Base-by-base conservation (phyloP, 345 rosid genomes). In the Clarkia xantiana region DNA sequence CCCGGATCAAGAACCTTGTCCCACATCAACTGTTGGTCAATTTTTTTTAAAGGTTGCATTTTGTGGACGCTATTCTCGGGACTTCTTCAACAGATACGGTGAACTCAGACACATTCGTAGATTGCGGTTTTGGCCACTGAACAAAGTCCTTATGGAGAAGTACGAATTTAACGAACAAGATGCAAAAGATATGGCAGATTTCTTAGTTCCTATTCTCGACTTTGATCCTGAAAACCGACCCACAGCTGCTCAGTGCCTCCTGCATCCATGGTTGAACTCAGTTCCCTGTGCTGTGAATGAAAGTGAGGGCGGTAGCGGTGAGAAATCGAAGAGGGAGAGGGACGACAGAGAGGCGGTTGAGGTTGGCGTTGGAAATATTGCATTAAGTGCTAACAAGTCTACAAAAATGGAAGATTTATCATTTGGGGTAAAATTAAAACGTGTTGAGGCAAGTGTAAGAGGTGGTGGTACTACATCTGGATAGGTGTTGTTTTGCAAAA, bases 201-300 rank as follows among this genome's bases (percentile, higher is more conserved):
- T 82, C 67, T 53, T 82, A 58, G 56, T 76, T 49, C 75, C 86
- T 19, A 76, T 82, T 40, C 83, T 78, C 45, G 82, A 79, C 66
- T 82, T 82, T 71, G 75, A 76, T 19, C 81, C 83, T 18, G 91
- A 82, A 66, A 78, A 72, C 46, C 77, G 81, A 34, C 86, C 86
- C 9, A 74, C 76, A 41, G 86, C 90, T 42, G 76, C 81, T 39
- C 76, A 78, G 63, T 74, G 81, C 62, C 86, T 78, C 59, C 71
- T 68, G 64, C 91, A 78, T 62, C 82, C 77, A 29, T 82, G 81
- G 83, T 52, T 79, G 15, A 74, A 51, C 58, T 58, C 78, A 9
- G 79, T 72, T 13, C 81, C 81, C 34, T 54, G 47, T 46, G 45
- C 70, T 42, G 47, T 62, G 34, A 20, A 57, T 39, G 62, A 51